Conservation (phyloP, 345 rosid genomes). For the Gossypium herbaceum region DNA sequence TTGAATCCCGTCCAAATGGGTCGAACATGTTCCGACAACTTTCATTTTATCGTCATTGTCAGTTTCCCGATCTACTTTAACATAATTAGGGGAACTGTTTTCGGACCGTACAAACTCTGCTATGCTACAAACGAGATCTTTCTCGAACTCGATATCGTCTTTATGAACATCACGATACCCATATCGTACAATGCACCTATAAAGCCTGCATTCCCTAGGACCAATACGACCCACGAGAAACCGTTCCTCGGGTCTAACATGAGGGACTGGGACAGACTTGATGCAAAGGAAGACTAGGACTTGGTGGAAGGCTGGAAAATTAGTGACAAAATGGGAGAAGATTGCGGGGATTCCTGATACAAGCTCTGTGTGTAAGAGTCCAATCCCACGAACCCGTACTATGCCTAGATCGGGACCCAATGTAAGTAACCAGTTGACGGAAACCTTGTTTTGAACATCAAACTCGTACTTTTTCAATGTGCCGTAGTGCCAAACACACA, state of each 20-base stretch:
- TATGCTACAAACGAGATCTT: conserved; percentile 78
- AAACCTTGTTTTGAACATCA: conserved; percentile 92
- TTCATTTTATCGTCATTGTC: conserved; percentile 58
- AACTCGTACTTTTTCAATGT: conserved; percentile 74
- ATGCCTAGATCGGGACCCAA: conserved; percentile 80
- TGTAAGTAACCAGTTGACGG: conserved; percentile 79
- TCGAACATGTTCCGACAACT: conserved; percentile 68
- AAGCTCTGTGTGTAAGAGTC: conserved; percentile 86
- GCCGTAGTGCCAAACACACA: conserved; percentile 95
- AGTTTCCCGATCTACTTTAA: conserved; percentile 30
- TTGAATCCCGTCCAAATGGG: conserved; percentile 54
- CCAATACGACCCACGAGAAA: conserved; percentile 83
- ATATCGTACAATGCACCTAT: conserved; percentile 86
- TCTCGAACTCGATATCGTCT: conserved; percentile 90
- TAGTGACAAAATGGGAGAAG: conserved; percentile 95
- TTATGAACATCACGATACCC: conserved; percentile 87
- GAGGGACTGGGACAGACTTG: conserved; percentile 94
- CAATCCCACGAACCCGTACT: conserved; percentile 82
- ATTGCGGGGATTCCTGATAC: conserved; percentile 93
- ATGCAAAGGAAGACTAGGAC: conserved; percentile 87
- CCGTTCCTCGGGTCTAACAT: conserved; percentile 77
- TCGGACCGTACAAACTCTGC: conserved; percentile 74
- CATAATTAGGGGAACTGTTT: conserved; percentile 18
- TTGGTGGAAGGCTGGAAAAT: conserved; percentile 96
- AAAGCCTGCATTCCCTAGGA: conserved; percentile 66